Conservation (phyloP, 2,329 filamentous ascomycete genomes). For the Tothia fuscella region DNA sequence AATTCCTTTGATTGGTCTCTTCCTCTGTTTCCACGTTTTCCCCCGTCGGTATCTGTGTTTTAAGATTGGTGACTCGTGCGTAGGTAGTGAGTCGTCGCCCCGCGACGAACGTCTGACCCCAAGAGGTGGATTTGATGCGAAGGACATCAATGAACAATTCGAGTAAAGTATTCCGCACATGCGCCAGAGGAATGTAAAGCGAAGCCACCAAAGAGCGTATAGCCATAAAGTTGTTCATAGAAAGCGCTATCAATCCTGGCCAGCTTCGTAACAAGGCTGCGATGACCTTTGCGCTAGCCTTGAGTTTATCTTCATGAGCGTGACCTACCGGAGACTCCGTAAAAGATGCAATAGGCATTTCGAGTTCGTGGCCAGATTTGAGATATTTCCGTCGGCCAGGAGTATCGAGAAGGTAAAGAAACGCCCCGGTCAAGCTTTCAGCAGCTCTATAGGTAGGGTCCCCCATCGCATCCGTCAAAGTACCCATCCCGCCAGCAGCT, state of each 20-base stretch:
- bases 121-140: constrained; percentile 83
- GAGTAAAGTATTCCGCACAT: constrained; percentile 63
- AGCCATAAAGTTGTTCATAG: constrained; percentile 77
- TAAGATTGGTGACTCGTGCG: constrained; percentile 80
- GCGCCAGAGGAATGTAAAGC: constrained; percentile 44
- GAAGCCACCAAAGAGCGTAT: constrained; percentile 68
- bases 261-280: constrained; percentile 84
- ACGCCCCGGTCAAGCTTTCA: constrained; percentile 76
- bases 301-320: constrained; percentile 51
- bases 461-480: constrained; percentile 81
- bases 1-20: constrained; percentile 54
- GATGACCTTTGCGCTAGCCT: constrained; percentile 86
- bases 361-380: constrained; percentile 79
- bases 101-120: constrained; percentile 91
- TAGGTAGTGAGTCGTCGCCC: constrained; percentile 90
- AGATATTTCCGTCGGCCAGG: constrained; percentile 71
- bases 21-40: constrained; percentile 48
- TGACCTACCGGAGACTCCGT: constrained; percentile 60
- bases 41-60: constrained; percentile 38
- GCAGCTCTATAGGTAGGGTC: constrained; percentile 89
- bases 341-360: constrained; percentile 76
- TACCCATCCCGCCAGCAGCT: constrained; percentile 70
- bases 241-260: constrained; percentile 80
- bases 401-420: constrained; percentile 78
- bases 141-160: constrained; percentile 76